Percentiles rank a stretch among this genome's conserved stretches.
Conservation (phyloP, 345 rosid species). For the Erucastrum elatum region DNA sequence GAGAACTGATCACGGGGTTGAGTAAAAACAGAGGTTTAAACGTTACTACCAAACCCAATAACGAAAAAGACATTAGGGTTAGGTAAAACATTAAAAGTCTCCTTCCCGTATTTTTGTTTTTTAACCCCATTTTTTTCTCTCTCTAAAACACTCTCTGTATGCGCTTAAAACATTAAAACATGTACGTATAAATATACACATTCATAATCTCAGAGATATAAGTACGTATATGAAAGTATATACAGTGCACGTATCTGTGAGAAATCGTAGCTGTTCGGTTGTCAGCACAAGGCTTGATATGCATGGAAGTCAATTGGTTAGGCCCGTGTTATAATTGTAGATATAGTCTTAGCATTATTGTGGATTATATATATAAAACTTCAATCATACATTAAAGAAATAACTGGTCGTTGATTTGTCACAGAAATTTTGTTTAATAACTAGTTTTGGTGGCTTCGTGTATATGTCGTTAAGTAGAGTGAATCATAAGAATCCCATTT, state of each 20-base stretch:
- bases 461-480: not conserved
- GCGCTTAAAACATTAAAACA: not conserved
- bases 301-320: slow-evolving; percentile 44
- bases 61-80: slow-evolving; percentile 41
- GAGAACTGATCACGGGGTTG: slow-evolving; percentile 28
- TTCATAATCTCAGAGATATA: not conserved
- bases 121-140: slow-evolving; percentile 42
- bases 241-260: not conserved
- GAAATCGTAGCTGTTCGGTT: slow-evolving; percentile 2
- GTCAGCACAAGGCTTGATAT: slow-evolving; percentile 12
- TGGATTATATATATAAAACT: not conserved
- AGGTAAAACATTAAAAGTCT: slow-evolving; percentile 46
- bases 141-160: not conserved
- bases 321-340: slow-evolving; percentile 6
- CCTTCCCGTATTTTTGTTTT: slow-evolving; percentile 27
- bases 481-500: slow-evolving; percentile 16
- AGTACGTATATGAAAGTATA: not conserved
- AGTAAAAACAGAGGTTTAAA: slow-evolving; percentile 32
- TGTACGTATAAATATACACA: not conserved
- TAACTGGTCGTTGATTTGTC: not conserved
- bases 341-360: not conserved
- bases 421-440: not conserved
- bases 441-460: slow-evolving; percentile 15
- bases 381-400: slow-evolving; percentile 9
- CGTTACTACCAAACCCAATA: slow-evolving; percentile 41